phyloP scores from a whole-genome alignment of 1,284 basidiomycete species.

The Leccinum fuscescens region DNA sequence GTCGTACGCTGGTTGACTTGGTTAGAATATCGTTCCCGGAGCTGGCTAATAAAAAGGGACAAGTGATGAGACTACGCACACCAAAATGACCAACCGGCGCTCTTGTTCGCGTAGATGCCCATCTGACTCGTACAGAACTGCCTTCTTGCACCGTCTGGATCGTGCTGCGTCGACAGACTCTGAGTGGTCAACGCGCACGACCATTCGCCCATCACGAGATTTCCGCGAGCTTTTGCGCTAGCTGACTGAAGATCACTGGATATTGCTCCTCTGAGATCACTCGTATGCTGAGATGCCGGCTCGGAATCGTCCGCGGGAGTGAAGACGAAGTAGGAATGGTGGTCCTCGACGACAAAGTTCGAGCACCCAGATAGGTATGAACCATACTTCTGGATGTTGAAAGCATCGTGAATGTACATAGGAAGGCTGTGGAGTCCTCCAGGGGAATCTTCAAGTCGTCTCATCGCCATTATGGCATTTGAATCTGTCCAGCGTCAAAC shows the following conservation, averaged over 20 bases:
- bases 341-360: constrained; percentile 76
- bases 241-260: constrained; percentile 40
- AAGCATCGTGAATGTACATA: constrained; percentile 76
- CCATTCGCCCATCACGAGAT: constrained; percentile 45
- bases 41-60: no score
- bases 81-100: no score
- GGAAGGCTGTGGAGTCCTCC: constrained; percentile 44
- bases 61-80: no score
- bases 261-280: constrained; percentile 45
- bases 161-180: no score
- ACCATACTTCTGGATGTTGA: constrained; percentile 59
- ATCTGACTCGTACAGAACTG: no score
- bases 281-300: constrained; percentile 49
- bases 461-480: constrained; percentile 24
- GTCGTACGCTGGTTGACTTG: no score
- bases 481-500: constrained; percentile 12
- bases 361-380: constrained; percentile 51
- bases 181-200: no score
- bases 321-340: constrained; percentile 77
- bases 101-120: no score
- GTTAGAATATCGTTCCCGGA: no score
- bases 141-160: no score
- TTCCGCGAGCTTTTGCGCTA: constrained; percentile 34
- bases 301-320: constrained; percentile 45
- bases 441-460: constrained; percentile 14